Base-by-base conservation (phyloP, 495 filamentous ascomycete species). In the Hypoxylon cercidicola region DNA sequence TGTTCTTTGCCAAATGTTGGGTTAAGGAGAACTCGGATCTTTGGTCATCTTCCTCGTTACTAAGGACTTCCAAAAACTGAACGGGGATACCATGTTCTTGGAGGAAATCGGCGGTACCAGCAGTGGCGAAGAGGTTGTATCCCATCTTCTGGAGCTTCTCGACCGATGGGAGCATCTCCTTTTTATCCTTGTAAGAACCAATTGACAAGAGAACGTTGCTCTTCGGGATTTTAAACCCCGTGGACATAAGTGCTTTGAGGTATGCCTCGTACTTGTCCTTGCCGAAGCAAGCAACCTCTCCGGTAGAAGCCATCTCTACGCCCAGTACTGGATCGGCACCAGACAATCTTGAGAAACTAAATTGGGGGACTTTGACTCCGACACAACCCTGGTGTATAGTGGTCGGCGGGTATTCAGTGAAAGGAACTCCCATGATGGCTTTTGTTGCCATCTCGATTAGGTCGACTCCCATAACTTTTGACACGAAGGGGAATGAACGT, bases 401-500 rank as follows among this genome's bases (percentile, higher is more conserved):
- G 53, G 88, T 82, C 25, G 87, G 82, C 43, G 95, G 94, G 63
- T 99, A 99, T 60, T 88, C 90, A 18, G 81, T 74, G 70, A 98
- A 88, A 1, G 91, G 91, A 61, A 91, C 75, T 28, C 89, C 91
- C 79, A 96, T 90, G 78, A 99, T 97, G 13, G 95, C 94, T 81
- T 97, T 97, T 55, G 95, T 98, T 12, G 95, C 94, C 92, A 99
- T 95, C 80, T 97, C 94, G 65, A 99, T 97, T 34, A 99, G 83
- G 70, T 99, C 94, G 40, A 97, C 90, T 39, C 94, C 94, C 94
- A 97, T 97, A 65, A 96, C 92, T 82, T 99, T 99, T 30, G 94
- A 97, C 18, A 98, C 93, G 75, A 99, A 99, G 25, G 95, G 95
- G 82, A 98, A 98, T 0, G 94, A 97, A 48, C 95, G 86, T 41